These are phyloP conservation scores for Aspergillus sp. DNA, from an alignment of 2,329 filamentous ascomycete species.

Conservation along the genomic window DNA sequence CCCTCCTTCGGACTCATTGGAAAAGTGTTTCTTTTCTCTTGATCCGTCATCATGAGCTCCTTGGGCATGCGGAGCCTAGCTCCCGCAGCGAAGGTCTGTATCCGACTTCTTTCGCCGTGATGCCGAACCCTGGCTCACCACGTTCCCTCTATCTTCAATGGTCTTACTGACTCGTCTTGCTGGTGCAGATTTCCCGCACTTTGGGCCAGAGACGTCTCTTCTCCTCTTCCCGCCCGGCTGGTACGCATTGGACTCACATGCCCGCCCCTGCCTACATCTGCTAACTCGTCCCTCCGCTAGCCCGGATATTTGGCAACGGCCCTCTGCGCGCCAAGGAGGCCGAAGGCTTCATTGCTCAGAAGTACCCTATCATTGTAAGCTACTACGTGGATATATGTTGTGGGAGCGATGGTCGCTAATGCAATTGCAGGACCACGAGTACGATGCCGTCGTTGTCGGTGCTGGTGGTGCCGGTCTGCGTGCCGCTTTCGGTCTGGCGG, in stretches of 20 bases:
- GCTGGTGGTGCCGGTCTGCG: slow-evolving; percentile 65
- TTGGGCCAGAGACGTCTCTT: slow-evolving; percentile 73
- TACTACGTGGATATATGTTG: neutral
- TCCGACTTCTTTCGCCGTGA: slow-evolving; percentile 23
- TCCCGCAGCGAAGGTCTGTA: slow-evolving; percentile 51
- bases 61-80: slow-evolving; percentile 52
- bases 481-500: slow-evolving; percentile 64
- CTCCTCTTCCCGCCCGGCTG: slow-evolving; percentile 79
- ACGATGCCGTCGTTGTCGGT: slow-evolving; percentile 87
- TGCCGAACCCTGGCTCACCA: slow-evolving; percentile 12
- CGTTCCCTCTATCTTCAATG: slow-evolving; percentile 10
- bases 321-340: slow-evolving; percentile 92
- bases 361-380: slow-evolving; percentile 91
- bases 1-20: slow-evolving; percentile 28
- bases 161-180: slow-evolving; percentile 25
- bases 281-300: slow-evolving; percentile 49
- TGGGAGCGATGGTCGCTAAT: slow-evolving; percentile 20
- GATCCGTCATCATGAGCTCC: slow-evolving; percentile 51
- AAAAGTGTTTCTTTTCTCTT: slow-evolving; percentile 29
- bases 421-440: slow-evolving; percentile 79
- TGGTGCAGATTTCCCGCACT: slow-evolving; percentile 62
- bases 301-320: slow-evolving; percentile 81
- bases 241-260: slow-evolving; percentile 53
- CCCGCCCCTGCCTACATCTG: slow-evolving; percentile 16
- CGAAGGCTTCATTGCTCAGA: slow-evolving; percentile 78